Evolutionary conservation across 495 filamentous ascomycete genomes (phyloP).

Genomic region (Daldinia loculata): DNA sequence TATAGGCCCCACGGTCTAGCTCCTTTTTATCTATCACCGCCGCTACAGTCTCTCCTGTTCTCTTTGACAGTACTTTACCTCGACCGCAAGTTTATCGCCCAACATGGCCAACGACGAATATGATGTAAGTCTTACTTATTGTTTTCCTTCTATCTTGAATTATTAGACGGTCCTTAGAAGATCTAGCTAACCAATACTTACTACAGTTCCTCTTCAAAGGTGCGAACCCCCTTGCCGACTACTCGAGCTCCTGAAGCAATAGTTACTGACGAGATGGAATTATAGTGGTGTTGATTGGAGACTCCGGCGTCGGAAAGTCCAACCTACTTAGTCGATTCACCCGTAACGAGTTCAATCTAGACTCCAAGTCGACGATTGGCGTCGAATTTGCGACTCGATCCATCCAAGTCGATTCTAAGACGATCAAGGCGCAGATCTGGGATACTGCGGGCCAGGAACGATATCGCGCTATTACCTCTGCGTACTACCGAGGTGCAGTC

Average conservation of each 20-base stretch:
- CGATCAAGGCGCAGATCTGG: conserved; percentile 99
- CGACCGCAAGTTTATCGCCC: conserved; percentile 36
- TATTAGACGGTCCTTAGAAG: conserved; percentile 22
- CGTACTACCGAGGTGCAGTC: conserved; percentile 97
- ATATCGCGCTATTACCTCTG: conserved; percentile 98
- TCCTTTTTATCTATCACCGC: conserved; percentile 31
- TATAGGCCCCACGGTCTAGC: conserved; percentile 35
- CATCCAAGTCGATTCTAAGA: conserved; percentile 99
- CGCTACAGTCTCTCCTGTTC: conserved; percentile 5
- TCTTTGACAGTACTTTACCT: conserved; percentile 17
- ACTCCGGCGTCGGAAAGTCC: conserved; percentile 99
- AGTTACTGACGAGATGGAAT: conserved; percentile 49
- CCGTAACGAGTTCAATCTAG: conserved; percentile 99
- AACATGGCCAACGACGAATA: conserved; percentile 99
- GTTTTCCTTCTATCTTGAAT: conserved; percentile 8
- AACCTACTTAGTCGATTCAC: conserved; percentile 99
- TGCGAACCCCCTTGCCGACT: conserved; percentile 48
- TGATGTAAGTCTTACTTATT: conserved; percentile 78
- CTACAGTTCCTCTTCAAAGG: conserved; percentile 99
- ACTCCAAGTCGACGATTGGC: conserved; percentile 99
- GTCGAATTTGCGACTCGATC: conserved; percentile 99
- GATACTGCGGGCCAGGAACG: conserved; percentile 99
- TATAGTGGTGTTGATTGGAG: conserved; percentile 96
- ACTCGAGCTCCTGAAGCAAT: conserved; percentile 1
- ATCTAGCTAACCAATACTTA: conserved; percentile 46